A percentile compares a stretch with the other conserved stretches of the same genome.
Evolutionary conservation across 345 rosid species (phyloP).

Genomic region (Erysimum cheiranthoides): DNA sequence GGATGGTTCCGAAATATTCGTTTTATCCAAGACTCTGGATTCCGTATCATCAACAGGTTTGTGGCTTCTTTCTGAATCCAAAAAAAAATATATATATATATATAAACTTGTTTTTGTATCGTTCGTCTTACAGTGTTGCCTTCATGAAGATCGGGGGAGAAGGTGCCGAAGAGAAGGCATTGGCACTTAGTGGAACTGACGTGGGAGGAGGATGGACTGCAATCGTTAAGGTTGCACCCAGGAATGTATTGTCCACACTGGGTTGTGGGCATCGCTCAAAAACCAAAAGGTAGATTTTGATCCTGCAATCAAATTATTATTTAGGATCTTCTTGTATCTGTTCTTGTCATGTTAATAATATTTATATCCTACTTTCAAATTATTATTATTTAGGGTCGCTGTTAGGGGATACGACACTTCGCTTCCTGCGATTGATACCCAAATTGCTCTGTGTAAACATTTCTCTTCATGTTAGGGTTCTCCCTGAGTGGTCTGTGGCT

Average conservation of each 20-base stretch:
- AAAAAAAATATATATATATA: no score
- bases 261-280: no score
- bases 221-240: background rate
- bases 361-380: background rate
- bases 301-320: background rate
- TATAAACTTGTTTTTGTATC: background rate
- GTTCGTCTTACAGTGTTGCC: background rate
- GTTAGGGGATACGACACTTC: background rate
- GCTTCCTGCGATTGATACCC: background rate
- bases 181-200: constrained; percentile 2
- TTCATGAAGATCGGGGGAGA: background rate
- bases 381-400: background rate
- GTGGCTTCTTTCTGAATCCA: background rate
- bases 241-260: no score
- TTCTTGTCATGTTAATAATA: background rate
- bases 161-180: background rate
- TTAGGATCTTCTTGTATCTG: no score
- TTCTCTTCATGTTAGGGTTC: background rate
- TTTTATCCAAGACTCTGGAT: background rate
- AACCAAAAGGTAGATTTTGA: background rate
- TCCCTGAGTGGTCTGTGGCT: background rate
- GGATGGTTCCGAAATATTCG: background rate
- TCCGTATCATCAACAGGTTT: background rate
- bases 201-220: background rate
- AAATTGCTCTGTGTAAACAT: background rate